Base-by-base conservation (phyloP, 1,284 basidiomycete species). In the Ceratobasidium sp. region DNA sequence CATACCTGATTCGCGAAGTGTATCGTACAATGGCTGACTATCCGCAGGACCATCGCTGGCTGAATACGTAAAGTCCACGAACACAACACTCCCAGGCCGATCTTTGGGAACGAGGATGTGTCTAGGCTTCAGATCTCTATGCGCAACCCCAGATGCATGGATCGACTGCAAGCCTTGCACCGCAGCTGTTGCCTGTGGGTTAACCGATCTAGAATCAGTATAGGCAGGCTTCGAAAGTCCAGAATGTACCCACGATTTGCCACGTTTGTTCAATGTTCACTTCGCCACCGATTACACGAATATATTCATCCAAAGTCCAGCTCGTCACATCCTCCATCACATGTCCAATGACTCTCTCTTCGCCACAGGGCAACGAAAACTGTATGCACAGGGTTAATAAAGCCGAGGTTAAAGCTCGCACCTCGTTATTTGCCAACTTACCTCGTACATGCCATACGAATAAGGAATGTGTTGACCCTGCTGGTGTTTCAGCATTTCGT, bases 291-390 rank as follows among this genome's bases (percentile, higher is more conserved):
- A 68, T 68, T 29, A 25, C 43, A 50, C 43, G 53, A 22, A 68
- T 43, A 34, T 68, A 68, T 68, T 68, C 65, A 45, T 68, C 65
- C 29, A 68, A 32, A 4, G 65, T 68, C 53, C 53, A 68, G 53
- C 65, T 68, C n/a, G 54, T 68, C 40, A 68, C 65, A 68, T 68
- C 65, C 49, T 68, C 65, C 65, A 68, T 68, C 43, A 68, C 65
- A 68, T 68, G 65, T 22, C 65, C 65, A 34, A 68, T 68, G 65
- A 68, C 65, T 49, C 43, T 54, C 43, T 68, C 29, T 57, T 68
- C 65, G 65, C 65, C 65, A 68, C 65, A 68, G 65, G 65, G 65
- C 53, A 68, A 20, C 1, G 65, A 25, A 25, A 68, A 68, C 65
- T 68, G 29, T 35, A 55, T 32, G 13, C 29, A 17, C 15, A 38